Base-by-base conservation (phyloP, 139 green algal species). In the Limnomonas spitsbergensis region DNA sequence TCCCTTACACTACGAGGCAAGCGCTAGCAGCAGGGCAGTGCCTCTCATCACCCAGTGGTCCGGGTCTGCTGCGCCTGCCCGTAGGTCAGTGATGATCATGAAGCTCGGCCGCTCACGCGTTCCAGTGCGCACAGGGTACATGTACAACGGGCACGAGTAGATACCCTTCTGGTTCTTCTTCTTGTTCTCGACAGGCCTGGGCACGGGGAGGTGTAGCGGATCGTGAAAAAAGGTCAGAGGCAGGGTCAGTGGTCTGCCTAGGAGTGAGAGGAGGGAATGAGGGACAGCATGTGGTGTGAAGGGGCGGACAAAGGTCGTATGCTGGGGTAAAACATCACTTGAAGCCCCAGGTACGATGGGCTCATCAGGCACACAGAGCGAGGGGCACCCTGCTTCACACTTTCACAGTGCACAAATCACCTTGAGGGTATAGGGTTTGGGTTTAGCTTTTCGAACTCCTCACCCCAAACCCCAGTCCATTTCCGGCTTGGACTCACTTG, bases 71-170 rank as follows among this genome's bases (percentile, higher is more conserved):
- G 40, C 70, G n/a, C 92, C 92, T 32, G 83, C 79, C 69, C 87
- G 82, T 29, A 97, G 85, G 38, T 97, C 92, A 2, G 96, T 84
- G 66, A 84, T 89, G 69, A 92, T 91, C 87, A 95, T 92, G 84
- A 93, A 95, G 14, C 82, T 91, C 3, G 92, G 92, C 26, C 91
- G 83, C 90, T 96, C 92, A 34, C 90, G 84, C 1, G 87, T 93
- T 53, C 92, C 93, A 4, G 90, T 94, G 47, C 93, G 82, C 56
- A 93, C 75, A 3, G 91, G 90, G 86, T 94, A 95, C 67, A 95
- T 74, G 88, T 95, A 97, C 78, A 96, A 71, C 26, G 93, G 93
- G 82, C 90, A 95, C 39, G 71, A 34, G 83, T 95, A 97, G 29
- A 90, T 69, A 20, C 88, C 87, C 82, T 91, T 90, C 36, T 78